Base-by-base conservation (phyloP, 2,329 filamentous ascomycete species). In the Seiridium cupressi region DNA sequence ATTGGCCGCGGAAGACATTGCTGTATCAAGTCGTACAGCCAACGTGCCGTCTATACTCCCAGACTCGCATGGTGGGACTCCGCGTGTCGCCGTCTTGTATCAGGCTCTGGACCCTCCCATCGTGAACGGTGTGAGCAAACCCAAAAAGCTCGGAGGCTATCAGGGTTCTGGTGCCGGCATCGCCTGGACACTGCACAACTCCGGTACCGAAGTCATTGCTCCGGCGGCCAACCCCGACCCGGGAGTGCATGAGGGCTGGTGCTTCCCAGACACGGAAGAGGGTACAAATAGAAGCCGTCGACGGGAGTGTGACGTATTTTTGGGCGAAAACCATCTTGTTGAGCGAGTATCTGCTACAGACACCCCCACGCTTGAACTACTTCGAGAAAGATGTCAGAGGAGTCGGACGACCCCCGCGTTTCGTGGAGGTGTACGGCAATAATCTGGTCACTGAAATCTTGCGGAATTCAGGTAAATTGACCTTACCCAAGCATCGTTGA, bases 391-490 rank as follows among this genome's bases (percentile, higher is more conserved):
- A 51, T 38, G 34, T 51, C 5, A 35, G 49, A 36, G 49, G 35
- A 13, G 49, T 51, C n/a, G 49, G 49, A 3, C 49, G 38, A 34
- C 49, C 49, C 9, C 49, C 49, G 9, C 32, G 32, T 18, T 51
- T 51, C 10, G 49, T 51, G 18, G 32, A 51, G 11, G 35, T 51
- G 32, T 51, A 51, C 60, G 79, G 83, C 65, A 84, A 85, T 64
- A 71, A 76, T 18, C 75, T 74, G 47, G 74, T 83, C 9, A 83
- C 83, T 62, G 69, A 73, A 35, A 66, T 78, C 0, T 67, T 84
- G 1, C 73, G 76, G 1, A 58, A 63, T 2, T 51, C 69, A 2
- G 38, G 72, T 0, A 61, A 62, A 0, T 79, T 82, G 55, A 77
- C 73, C 0, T 62, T 82, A 57, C 79, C 77, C 0, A 65, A 18